These are phyloP conservation scores for Magnolia changhungtana DNA, from an alignment of 164 flowering plant species.

Conservation along the genomic window DNA sequence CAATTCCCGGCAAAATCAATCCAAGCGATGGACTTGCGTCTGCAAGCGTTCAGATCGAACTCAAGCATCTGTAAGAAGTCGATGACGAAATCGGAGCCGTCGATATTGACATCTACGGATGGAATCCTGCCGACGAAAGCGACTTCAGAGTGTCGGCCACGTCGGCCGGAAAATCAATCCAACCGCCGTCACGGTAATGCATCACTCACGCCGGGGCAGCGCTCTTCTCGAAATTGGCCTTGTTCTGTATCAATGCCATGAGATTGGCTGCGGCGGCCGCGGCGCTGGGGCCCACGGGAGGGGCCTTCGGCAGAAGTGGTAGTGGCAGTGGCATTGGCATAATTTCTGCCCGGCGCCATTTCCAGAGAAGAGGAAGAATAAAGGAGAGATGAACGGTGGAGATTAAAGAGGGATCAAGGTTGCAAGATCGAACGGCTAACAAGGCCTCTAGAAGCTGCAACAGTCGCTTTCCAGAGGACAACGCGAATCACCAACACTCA, in stretches of 20 bases:
- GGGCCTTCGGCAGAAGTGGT: too few relatives aligned
- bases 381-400: too few relatives aligned
- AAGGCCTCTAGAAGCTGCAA: too few relatives aligned
- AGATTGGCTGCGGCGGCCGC: not conserved
- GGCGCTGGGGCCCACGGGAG: too few relatives aligned
- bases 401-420: too few relatives aligned
- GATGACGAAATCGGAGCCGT: conserved; percentile 8
- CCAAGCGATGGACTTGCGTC: conserved; percentile 15
- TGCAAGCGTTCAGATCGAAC: conserved; percentile 6
- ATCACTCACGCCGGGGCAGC: conserved; percentile 7
- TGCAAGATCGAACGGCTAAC: too few relatives aligned
- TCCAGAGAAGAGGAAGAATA: too few relatives aligned
- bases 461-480: too few relatives aligned
- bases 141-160: not conserved
- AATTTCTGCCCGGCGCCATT: too few relatives aligned
- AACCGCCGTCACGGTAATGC: not conserved
- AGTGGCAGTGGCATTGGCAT: too few relatives aligned
- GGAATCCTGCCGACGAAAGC: conserved; percentile 6
- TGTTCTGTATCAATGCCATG: conserved; percentile 9
- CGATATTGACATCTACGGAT: conserved; percentile 1
- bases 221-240: conserved; percentile 6
- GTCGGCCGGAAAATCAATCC: conserved; percentile 13
- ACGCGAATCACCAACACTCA: too few relatives aligned
- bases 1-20: conserved; percentile 16
- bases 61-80: conserved; percentile 17